Percentiles rank a stretch among this genome's conserved stretches.
phyloP scores from a whole-genome alignment of 176 grass and related monocot species.

The Cenchrus americanus region DNA sequence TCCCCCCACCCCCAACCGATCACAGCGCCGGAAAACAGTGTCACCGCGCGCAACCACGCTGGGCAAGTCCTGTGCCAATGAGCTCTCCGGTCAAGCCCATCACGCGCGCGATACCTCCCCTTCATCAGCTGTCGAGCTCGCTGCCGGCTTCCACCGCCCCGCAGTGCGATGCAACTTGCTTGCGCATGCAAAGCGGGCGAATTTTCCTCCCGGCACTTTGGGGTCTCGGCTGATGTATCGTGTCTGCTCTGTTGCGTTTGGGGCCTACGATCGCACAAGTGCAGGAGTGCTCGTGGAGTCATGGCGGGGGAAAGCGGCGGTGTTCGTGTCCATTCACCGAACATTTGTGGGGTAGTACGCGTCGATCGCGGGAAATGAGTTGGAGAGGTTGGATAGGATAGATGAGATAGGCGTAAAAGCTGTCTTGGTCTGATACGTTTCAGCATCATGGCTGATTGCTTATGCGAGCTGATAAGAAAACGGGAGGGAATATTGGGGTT shows the following conservation, averaged over 20 bases:
- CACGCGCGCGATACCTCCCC: background rate
- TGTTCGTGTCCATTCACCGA: background rate
- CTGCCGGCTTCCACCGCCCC: slow-evolving; percentile 3
- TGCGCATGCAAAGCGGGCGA: background rate
- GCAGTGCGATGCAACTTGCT: background rate
- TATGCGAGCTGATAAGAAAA: background rate
- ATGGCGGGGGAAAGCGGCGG: background rate
- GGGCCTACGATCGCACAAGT: background rate
- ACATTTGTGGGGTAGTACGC: background rate
- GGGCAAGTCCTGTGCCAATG: background rate
- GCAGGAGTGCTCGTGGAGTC: background rate
- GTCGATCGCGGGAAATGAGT: background rate
- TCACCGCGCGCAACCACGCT: background rate
- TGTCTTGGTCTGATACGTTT: background rate
- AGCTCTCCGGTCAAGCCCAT: background rate
- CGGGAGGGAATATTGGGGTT: background rate
- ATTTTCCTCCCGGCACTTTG: background rate
- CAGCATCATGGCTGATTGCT: background rate
- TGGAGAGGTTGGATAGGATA: background rate
- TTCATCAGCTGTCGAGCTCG: background rate
- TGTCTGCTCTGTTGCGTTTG: background rate
- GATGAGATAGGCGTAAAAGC: background rate
- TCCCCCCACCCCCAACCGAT: background rate
- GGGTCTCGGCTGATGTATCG: background rate
- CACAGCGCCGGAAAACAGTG: background rate